Percentiles rank a stretch among this genome's conserved stretches.
Evolutionary conservation across 768 basidiomycete species (phyloP).

Genomic region (Tulasnella sp.): DNA sequence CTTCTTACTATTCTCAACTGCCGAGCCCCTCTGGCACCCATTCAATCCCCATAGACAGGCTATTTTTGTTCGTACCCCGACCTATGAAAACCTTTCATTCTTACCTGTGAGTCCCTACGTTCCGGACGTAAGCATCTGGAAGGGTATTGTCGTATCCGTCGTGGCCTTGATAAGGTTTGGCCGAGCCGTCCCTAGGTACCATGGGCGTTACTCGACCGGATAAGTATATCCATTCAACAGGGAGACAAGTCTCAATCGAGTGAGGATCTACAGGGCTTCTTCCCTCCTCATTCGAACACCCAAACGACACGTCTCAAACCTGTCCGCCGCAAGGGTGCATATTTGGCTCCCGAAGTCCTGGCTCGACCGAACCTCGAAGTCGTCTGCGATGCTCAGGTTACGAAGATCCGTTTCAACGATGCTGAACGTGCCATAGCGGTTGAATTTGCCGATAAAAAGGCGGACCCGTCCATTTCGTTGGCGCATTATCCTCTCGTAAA

Average conservation of each 20-base stretch:
- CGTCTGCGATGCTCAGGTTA: conserved; percentile 29
- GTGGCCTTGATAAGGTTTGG: neutral
- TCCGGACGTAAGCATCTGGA: conserved; percentile 33
- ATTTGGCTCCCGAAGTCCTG: conserved; percentile 36
- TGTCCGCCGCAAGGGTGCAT: conserved; percentile 16
- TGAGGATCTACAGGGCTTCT: neutral
- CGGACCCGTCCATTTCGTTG: conserved; percentile 27
- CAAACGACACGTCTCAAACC: neutral
- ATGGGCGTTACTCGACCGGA: neutral
- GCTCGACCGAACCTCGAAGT: conserved; percentile 37
- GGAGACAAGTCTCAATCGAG: neutral
- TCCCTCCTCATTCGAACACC: neutral
- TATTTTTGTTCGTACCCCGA: conserved; percentile 31
- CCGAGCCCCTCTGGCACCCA: neutral
- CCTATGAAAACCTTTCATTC: conserved; percentile 19
- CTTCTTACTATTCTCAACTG: neutral
- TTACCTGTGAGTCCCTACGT: conserved; percentile 22
- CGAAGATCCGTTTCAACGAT: conserved; percentile 35
- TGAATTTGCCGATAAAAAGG: conserved; percentile 31
- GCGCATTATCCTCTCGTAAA: conserved; percentile 38
- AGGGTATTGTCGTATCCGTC: conserved; percentile 1
- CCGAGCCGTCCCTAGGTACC: neutral
- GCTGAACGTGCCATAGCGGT: conserved; percentile 33
- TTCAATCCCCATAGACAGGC: conserved; percentile 9
- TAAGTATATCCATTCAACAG: neutral